Evolutionary conservation across 1,139 yeast species (phyloP).

Genomic region (Zhuliangozyma blackwelliae): DNA sequence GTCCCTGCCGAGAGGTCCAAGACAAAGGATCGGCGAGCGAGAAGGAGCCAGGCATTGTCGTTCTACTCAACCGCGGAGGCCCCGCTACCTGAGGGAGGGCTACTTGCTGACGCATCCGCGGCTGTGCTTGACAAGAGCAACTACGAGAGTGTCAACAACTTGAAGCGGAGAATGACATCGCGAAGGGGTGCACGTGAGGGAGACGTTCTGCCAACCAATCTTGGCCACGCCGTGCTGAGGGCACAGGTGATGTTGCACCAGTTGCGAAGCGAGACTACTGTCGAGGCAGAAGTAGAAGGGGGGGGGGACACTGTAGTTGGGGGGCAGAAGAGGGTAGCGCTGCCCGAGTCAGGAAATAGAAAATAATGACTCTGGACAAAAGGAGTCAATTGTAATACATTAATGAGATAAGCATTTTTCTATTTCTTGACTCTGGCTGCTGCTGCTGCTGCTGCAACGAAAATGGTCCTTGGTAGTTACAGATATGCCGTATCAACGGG

Average conservation of each 20-base stretch:
- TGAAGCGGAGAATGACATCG: slow-evolving; percentile 37
- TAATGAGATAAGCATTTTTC: too few species aligned
- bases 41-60: slow-evolving; percentile 34
- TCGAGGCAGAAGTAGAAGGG: background rate
- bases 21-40: slow-evolving; percentile 17
- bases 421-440: too few species aligned
- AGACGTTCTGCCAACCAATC: slow-evolving; percentile 10
- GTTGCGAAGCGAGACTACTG: slow-evolving; percentile 17
- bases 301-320: background rate
- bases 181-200: slow-evolving; percentile 18
- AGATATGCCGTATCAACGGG: too few species aligned
- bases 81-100: background rate
- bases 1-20: slow-evolving; percentile 18
- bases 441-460: too few species aligned
- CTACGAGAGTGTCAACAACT: slow-evolving; percentile 38
- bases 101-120: background rate
- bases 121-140: slow-evolving; percentile 11
- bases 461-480: too few species aligned
- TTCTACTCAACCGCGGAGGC: slow-evolving; percentile 24
- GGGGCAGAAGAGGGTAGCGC: too few species aligned
- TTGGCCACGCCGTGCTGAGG: slow-evolving; percentile 30
- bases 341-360: too few species aligned
- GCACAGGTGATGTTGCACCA: slow-evolving; percentile 43
- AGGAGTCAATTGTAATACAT: too few species aligned
- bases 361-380: too few species aligned